Evolutionary conservation across 345 rosid genomes (phyloP).

Genomic region (Passiflora organensis): DNA sequence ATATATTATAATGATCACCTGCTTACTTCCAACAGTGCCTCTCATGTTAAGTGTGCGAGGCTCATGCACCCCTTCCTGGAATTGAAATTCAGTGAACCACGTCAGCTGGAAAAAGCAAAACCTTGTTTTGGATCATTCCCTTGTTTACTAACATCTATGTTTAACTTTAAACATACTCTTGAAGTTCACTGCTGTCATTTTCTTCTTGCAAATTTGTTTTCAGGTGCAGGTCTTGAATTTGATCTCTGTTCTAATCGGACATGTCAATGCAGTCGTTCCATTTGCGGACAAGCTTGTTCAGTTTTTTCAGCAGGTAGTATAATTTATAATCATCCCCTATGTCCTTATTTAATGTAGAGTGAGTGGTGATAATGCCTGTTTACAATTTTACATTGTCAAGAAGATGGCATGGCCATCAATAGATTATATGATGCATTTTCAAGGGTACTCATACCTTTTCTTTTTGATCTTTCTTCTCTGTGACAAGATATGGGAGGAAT

Average conservation of each 20-base stretch:
- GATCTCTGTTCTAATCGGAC: slow-evolving; percentile 78
- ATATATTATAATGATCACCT: too few species aligned
- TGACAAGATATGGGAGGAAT: slow-evolving; percentile 91
- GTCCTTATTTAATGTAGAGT: too few species aligned
- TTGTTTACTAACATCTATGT: too few species aligned
- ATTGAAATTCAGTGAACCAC: too few species aligned
- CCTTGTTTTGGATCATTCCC: too few species aligned
- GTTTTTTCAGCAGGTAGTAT: slow-evolving; percentile 74
- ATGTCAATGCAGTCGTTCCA: slow-evolving; percentile 67
- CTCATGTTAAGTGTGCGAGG: too few species aligned
- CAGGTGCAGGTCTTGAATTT: slow-evolving; percentile 97
- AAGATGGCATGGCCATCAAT: not conserved
- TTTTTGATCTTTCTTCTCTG: slow-evolving; percentile 3
- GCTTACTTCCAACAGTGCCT: too few species aligned
- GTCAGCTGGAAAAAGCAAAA: too few species aligned
- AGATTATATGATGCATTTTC: not conserved
- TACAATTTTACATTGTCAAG: not conserved
- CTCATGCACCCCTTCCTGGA: too few species aligned
- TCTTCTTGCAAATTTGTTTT: slow-evolving; percentile 16
- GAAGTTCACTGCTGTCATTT: not conserved
- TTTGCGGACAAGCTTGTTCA: slow-evolving; percentile 68
- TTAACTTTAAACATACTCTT: too few species aligned
- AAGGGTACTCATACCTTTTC: not conserved
- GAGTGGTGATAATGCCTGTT: too few species aligned
- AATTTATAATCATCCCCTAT: too few species aligned